Conservation (phyloP, 108 stramenopile species). For the Cylindrotheca fusiformis region DNA sequence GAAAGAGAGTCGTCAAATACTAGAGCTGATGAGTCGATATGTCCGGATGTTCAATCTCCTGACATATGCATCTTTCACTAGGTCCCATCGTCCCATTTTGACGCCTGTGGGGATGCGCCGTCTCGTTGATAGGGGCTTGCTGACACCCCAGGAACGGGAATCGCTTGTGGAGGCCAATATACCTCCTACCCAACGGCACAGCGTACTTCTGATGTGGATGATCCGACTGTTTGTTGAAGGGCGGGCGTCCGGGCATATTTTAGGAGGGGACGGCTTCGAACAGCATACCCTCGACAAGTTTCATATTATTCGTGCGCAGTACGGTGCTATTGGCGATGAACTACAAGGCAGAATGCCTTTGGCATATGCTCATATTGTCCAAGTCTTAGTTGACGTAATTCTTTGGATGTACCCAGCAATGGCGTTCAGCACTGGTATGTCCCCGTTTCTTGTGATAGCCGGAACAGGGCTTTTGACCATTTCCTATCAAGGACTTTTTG, state of each 20-base stretch:
- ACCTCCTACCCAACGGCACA: conserved; percentile 86
- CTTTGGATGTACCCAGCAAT: conserved; percentile 88
- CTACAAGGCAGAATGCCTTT: conserved; percentile 87
- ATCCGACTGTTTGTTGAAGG: conserved; percentile 78
- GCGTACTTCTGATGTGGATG: conserved; percentile 86
- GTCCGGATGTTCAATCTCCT: conserved; percentile 83
- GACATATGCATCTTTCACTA: conserved; percentile 86
- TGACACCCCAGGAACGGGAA: conserved; percentile 72
- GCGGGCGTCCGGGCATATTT: conserved; percentile 70
- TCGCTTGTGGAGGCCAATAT: conserved; percentile 70
- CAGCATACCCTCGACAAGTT: conserved; percentile 84
- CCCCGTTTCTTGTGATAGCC: conserved; percentile 62
- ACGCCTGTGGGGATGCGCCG: conserved; percentile 87
- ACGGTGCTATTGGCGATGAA: conserved; percentile 86
- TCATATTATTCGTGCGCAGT: conserved; percentile 81
- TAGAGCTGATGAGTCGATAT: conserved; percentile 77
- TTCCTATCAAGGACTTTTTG: conserved; percentile 87
- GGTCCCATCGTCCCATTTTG: conserved; percentile 85
- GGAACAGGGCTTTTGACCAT: conserved; percentile 81
- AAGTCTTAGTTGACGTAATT: conserved; percentile 82
- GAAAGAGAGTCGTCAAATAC: conserved; percentile 58
- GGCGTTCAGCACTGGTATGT: conserved; percentile 78
- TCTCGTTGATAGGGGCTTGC: conserved; percentile 78
- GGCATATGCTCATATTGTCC: conserved; percentile 91
- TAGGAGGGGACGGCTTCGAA: conserved; percentile 78